Evolutionary conservation across 208 protist genomes (phyloP).

Genomic region (Acanthamoeba quina): DNA sequence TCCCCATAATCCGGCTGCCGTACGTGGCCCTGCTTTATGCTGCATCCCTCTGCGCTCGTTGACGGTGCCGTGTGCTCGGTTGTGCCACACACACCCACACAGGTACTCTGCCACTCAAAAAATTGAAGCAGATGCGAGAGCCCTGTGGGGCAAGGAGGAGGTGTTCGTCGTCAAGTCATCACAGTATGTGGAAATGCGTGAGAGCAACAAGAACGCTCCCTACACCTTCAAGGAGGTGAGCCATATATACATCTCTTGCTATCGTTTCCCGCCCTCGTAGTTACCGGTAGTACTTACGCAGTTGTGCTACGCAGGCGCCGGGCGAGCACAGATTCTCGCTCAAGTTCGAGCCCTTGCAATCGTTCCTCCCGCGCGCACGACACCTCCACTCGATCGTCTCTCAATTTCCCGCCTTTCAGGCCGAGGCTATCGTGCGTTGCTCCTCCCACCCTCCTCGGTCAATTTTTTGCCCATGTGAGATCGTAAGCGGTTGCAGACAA

Average conservation of each 20-base stretch:
- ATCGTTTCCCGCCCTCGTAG: not conserved
- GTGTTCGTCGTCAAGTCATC: conserved; percentile 43
- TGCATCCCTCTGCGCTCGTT: too few relatives aligned
- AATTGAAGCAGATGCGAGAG: too few relatives aligned
- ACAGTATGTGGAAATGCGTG: conserved; percentile 80
- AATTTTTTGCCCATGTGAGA: not conserved
- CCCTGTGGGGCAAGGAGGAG: conserved; percentile 12
- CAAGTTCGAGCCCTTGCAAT: conserved; percentile 34
- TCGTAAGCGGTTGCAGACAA: not conserved
- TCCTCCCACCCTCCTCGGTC: not conserved
- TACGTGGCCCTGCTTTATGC: conserved; percentile 29
- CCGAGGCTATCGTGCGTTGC: conserved; percentile 3
- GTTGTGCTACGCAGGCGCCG: not conserved
- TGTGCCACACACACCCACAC: not conserved
- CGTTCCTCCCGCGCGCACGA: conserved; percentile 41
- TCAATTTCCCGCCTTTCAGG: conserved; percentile 20
- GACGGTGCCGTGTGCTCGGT: not conserved
- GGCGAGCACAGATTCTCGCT: conserved; percentile 64
- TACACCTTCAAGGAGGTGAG: conserved; percentile 78
- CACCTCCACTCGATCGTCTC: conserved; percentile 52
- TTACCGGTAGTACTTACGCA: not conserved
- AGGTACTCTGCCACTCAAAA: conserved; percentile 10
- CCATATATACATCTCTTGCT: not conserved
- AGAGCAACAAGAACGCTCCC: conserved; percentile 82
- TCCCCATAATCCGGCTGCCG: conserved; percentile 86